Percentiles rank a stretch among this genome's conserved stretches.
phyloP scores from a whole-genome alignment of 352 stramenopile genomes.

The Thalassiosira sp. region DNA sequence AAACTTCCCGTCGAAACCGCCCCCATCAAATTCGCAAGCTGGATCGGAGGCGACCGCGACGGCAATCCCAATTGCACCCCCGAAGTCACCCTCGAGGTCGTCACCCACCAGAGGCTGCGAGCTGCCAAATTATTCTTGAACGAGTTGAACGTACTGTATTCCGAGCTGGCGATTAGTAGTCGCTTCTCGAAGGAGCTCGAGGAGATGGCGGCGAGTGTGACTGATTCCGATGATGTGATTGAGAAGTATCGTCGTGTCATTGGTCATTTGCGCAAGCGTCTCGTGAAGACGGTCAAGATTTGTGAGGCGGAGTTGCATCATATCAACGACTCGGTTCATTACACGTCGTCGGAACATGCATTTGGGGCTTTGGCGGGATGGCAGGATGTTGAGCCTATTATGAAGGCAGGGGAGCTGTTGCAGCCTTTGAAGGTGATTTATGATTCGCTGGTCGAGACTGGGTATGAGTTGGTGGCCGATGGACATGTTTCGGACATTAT shows the following conservation, averaged over 20 bases:
- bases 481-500: constrained; percentile 85
- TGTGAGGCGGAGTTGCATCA: constrained; percentile 65
- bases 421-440: constrained; percentile 72
- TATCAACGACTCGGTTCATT: constrained; percentile 41
- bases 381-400: constrained; percentile 60
- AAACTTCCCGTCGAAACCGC: constrained; percentile 78
- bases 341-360: constrained; percentile 26
- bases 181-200: constrained; percentile 65
- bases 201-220: constrained; percentile 55
- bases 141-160: constrained; percentile 75
- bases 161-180: constrained; percentile 77
- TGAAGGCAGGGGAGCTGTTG: constrained; percentile 55
- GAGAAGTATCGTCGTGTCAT: constrained; percentile 81
- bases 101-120: constrained; percentile 70
- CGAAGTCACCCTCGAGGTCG: constrained; percentile 82
- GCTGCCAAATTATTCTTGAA: constrained; percentile 76
- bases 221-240: constrained; percentile 45
- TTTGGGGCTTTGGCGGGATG: constrained; percentile 38
- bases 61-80: constrained; percentile 89
- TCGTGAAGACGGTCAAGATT: constrained; percentile 72
- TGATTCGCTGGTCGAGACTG: constrained; percentile 79
- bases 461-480: constrained; percentile 81
- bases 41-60: constrained; percentile 87
- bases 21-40: constrained; percentile 86
- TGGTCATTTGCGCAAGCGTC: constrained; percentile 65